phyloP scores from a whole-genome alignment of 2,329 filamentous ascomycete species.

The Pseudogymnoascus destructans region DNA sequence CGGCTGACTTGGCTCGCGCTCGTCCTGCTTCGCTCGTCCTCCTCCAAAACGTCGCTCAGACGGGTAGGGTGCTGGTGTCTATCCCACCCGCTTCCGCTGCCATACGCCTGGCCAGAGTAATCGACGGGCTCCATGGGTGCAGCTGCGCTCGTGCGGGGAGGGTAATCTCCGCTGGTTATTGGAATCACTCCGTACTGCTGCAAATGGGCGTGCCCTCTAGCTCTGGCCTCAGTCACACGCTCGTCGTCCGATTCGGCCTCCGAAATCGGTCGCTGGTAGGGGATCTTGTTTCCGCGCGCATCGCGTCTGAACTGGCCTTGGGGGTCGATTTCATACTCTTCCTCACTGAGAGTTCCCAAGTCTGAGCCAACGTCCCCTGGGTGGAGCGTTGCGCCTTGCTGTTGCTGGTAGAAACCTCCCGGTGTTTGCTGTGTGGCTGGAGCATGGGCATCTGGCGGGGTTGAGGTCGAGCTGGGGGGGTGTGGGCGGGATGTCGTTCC shows the following conservation, averaged over 20 bases:
- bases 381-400: slow-evolving; percentile 24
- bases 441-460: slow-evolving; percentile 30
- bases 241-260: slow-evolving; percentile 44
- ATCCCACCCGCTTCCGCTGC: slow-evolving; percentile 59
- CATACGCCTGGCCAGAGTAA: slow-evolving; percentile 55
- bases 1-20: slow-evolving; percentile 33
- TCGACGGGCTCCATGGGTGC: slow-evolving; percentile 32
- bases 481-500: slow-evolving; percentile 10
- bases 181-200: slow-evolving; percentile 18
- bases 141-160: slow-evolving; percentile 14
- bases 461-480: slow-evolving; percentile 18
- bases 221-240: slow-evolving; percentile 30
- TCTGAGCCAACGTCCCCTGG: slow-evolving; percentile 28
- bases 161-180: slow-evolving; percentile 20
- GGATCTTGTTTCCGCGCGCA: slow-evolving; percentile 45
- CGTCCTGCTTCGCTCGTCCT: slow-evolving; percentile 68
- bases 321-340: slow-evolving; percentile 56
- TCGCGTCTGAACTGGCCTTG: slow-evolving; percentile 49
- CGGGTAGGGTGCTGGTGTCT: slow-evolving; percentile 79
- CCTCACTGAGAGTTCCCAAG: slow-evolving; percentile 53
- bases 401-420: slow-evolving; percentile 34
- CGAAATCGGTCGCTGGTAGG: slow-evolving; percentile 34
- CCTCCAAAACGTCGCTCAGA: slow-evolving; percentile 76
- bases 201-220: slow-evolving; percentile 20
- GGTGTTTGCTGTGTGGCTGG: slow-evolving; percentile 32